phyloP scores from a whole-genome alignment of 1,284 basidiomycete species.

The Trichosporon sp. region DNA sequence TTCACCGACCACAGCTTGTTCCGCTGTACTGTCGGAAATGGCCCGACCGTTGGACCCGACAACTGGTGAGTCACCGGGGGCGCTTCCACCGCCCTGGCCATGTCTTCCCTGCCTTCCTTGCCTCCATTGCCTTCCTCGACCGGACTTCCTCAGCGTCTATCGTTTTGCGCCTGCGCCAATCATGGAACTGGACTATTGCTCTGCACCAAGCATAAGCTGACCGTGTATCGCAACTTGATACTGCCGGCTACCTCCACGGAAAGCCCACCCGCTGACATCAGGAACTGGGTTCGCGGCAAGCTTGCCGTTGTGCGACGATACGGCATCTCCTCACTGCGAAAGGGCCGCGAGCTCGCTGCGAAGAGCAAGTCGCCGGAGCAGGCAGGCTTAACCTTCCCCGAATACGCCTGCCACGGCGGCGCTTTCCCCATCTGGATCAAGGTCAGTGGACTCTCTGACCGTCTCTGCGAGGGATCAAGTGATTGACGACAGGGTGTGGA shows the following conservation, averaged over 20 bases:
- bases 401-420: constrained; percentile 44
- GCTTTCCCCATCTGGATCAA: constrained; percentile 16
- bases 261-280: constrained; percentile 10
- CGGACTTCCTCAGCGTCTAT: background rate
- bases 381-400: constrained; percentile 32
- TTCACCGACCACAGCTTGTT: constrained; percentile 43
- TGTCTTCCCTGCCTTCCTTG: background rate
- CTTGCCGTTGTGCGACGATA: constrained; percentile 40
- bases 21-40: constrained; percentile 32
- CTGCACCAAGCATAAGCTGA: background rate
- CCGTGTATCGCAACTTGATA: no score
- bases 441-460: constrained; percentile 16
- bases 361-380: constrained; percentile 29
- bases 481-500: constrained; percentile 19
- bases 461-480: background rate
- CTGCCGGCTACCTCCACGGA: no score
- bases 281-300: constrained; percentile 41
- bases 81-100: background rate
- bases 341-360: constrained; percentile 35
- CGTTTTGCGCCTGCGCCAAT: background rate
- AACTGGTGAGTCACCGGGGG: constrained; percentile 36
- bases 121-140: background rate
- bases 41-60: constrained; percentile 31
- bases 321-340: constrained; percentile 36
- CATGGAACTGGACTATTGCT: background rate